Base-by-base conservation (phyloP, 139 green algal species). In the Volvox africanus region DNA sequence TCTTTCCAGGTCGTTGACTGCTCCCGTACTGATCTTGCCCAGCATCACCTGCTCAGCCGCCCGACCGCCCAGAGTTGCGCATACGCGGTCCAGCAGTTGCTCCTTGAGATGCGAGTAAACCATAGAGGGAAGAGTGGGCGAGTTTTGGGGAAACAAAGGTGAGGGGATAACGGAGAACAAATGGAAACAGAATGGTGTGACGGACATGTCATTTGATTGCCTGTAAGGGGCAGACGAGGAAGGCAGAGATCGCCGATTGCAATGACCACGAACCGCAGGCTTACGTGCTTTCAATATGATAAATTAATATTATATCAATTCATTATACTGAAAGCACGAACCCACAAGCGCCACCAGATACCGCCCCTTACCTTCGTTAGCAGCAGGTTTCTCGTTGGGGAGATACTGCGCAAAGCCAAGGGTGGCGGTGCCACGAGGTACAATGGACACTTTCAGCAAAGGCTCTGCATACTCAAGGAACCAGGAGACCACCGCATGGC, bases 341-440 rank as follows among this genome's bases (percentile, higher is more conserved):
- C 44, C 44, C 44, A 55, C 9, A 9, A 9, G 44, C 44, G 5
- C 44, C 44, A 55, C 44, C 44, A 55, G 44, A 9, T 55, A 55
- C 44, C 28, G 1, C 80, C 62, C 37, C 84, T 68, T 82, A 62
- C 85, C 92, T 95, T 97, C 3, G 98, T 99, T 92, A 98, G 96
- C 88, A 99, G 96, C 91, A 99, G 92, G 94, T 99, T n/a, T 99
- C 92, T 99, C 98, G 88, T 98, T 99, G 44, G 98, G 98, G 81
- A 99, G 96, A 96, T 99, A 99, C 96, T 99, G 98, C 32, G 98
- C 98, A 93, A 99, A 99, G 78, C 98, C 98, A 35, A 99, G 95
- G 28, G 98, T 98, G 3, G 98, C 98, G 2, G 95, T 97, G 73
- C 98, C 98, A 20, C 98, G 95, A 14, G 98, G 98, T 78, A 99